Percentiles rank a stretch among this genome's conserved stretches.
phyloP scores from a whole-genome alignment of 768 basidiomycete genomes.

The Lentinula sp. region DNA sequence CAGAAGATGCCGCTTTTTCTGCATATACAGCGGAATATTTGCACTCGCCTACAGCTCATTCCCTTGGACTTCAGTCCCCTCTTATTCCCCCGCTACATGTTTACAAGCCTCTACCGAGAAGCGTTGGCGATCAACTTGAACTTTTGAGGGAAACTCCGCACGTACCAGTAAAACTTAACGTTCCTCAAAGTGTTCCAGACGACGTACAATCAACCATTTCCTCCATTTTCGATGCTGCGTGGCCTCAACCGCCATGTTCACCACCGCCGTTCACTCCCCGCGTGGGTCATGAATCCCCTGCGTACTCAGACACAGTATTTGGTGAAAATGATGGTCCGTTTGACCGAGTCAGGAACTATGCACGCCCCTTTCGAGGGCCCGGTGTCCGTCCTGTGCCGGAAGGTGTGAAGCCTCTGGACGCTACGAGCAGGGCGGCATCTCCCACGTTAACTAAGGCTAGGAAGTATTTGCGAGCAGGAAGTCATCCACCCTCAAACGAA shows the following conservation, averaged over 20 bases:
- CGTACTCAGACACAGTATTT: constrained; percentile 13
- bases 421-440: neutral
- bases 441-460: constrained; percentile 6
- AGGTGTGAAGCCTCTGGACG: constrained; percentile 2
- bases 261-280: constrained; percentile 2
- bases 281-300: constrained; percentile 15
- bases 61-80: constrained; percentile 31
- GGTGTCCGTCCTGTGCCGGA: constrained; percentile 18
- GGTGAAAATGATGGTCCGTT: constrained; percentile 13
- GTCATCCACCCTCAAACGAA: constrained; percentile 17
- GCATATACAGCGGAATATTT: constrained; percentile 38
- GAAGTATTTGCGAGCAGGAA: constrained; percentile 19
- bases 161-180: neutral
- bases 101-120: neutral
- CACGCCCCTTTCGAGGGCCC: constrained; percentile 12
- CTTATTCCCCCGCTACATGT: constrained; percentile 16
- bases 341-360: constrained; percentile 11
- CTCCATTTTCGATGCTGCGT: constrained; percentile 30
- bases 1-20: constrained; percentile 35
- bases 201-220: constrained; percentile 29
- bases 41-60: constrained; percentile 36
- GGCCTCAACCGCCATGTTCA: constrained; percentile 31
- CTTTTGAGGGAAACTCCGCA: neutral
- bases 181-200: constrained; percentile 18
- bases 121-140: neutral